These are phyloP conservation scores for Globisporangium sylvaticum DNA, from an alignment of 352 stramenopile genomes.

Conservation along the genomic window DNA sequence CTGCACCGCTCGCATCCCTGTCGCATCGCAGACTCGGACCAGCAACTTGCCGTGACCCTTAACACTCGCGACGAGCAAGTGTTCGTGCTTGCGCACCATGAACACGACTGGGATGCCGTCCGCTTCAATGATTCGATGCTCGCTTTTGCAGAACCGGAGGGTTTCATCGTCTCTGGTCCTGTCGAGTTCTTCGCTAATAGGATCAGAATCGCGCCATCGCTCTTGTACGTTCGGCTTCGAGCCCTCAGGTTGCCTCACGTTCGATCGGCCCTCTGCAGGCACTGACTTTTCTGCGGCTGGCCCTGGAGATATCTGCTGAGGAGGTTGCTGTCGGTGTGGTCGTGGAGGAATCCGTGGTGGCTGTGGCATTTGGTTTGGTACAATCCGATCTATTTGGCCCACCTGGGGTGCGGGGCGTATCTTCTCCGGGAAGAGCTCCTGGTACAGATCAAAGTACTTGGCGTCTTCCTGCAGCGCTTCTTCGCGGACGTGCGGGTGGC, in stretches of 20 bases:
- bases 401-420: constrained; percentile 5
- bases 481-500: constrained; percentile 39
- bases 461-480: constrained; percentile 51
- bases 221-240: too few relatives aligned
- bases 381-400: neutral
- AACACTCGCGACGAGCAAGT: constrained; percentile 53
- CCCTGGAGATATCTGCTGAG: too few relatives aligned
- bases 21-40: constrained; percentile 53
- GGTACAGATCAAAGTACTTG: constrained; percentile 62
- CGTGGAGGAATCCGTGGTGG: constrained; percentile 16
- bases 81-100: constrained; percentile 42
- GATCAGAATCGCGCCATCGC: neutral
- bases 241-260: too few relatives aligned
- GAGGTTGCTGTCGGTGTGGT: constrained; percentile 2
- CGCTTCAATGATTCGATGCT: constrained; percentile 24
- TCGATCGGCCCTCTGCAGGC: too few relatives aligned
- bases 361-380: neutral
- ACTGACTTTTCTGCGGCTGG: too few relatives aligned
- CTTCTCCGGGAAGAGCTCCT: constrained; percentile 44
- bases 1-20: constrained; percentile 38
- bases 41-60: constrained; percentile 51
- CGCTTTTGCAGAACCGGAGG: constrained; percentile 39
- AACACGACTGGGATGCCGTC: constrained; percentile 36
- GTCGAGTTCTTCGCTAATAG: neutral
- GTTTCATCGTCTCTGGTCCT: neutral